Evolutionary conservation across 2,329 filamentous ascomycete genomes (phyloP), one percentile per base, ranked within the genome.

Genomic region (Fusarium piperis): DNA sequence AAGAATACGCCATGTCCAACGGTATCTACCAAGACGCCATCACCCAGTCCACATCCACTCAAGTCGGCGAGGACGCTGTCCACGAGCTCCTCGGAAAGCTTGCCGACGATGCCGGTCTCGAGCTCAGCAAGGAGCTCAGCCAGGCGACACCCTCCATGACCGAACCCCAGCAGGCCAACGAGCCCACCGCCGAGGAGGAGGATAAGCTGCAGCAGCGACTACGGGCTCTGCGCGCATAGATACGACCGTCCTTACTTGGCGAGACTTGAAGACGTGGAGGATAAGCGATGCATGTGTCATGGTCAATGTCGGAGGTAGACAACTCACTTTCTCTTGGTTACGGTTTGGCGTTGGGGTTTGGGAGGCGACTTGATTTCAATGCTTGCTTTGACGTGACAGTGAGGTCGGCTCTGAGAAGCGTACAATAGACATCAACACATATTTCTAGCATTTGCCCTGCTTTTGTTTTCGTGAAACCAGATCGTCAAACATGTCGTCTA

Each of bases 1-100:
- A 90, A 78, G 88, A 90, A 75, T 90, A 90, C 80, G 86, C 87
- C 80, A 88, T 90, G 83, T 87, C 84, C 78, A 90, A 89, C 80
- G 87, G 91, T 74, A 94, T 95, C 82, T 96, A 96, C 82, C 93
- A 95, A 81, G 94, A 95, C 78, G 93, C 94, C 66, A 95, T 95
- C 69, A 90, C 89, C 23, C 91, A 92, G 67, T 92, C 92, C 38
- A 97, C 94, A 2, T 80, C 93, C 82, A 77, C 92, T 84, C 79
- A 93, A 85, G 80, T 95, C 84, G 83, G 93, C 84, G 82, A 97
- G 79, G 94, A 97, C 74, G 94, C 95, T 74, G 94, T 97, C 2
- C 94, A 97, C 80, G 91, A 94, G 73, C 83, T 97, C 69, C 92
- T 97, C 82, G 92, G 90, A 71, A 93, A 97, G 83, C 89, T 96